These are phyloP conservation scores for Fusarium falciforme DNA, from an alignment of 2,329 filamentous ascomycete species.

Conservation along the genomic window DNA sequence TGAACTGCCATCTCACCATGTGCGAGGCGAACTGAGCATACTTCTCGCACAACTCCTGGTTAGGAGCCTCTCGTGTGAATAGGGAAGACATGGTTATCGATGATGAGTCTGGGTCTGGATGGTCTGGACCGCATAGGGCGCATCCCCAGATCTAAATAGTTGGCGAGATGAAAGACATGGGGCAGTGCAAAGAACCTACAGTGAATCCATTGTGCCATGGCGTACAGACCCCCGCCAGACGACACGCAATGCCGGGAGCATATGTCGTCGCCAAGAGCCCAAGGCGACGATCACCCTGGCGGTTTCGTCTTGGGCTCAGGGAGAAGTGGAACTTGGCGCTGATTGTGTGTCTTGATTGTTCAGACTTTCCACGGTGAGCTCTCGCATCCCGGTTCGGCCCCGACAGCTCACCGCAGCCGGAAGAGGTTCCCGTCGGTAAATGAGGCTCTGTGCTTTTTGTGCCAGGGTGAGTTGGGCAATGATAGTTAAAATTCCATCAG, in stretches of 20 bases:
- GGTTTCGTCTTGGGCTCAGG: constrained; percentile 12
- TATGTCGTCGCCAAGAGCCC: constrained; percentile 39
- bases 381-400: constrained; percentile 13
- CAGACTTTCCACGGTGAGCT: background rate
- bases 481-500: background rate
- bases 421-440: constrained; percentile 8
- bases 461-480: constrained; percentile 14
- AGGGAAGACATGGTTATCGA: constrained; percentile 33
- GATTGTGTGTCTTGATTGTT: constrained; percentile 3
- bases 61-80: constrained; percentile 26
- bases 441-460: constrained; percentile 29
- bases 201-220: constrained; percentile 23
- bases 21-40: constrained; percentile 59
- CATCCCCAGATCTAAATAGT: constrained; percentile 31
- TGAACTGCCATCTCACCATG: constrained; percentile 56
- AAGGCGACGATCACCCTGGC: constrained; percentile 40
- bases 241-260: constrained; percentile 40
- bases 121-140: background rate
- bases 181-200: constrained; percentile 1
- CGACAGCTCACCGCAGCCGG: constrained; percentile 16
- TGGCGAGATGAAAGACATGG: constrained; percentile 2
- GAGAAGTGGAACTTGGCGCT: constrained; percentile 11
- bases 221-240: constrained; percentile 33
- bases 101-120: background rate
- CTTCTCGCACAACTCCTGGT: constrained; percentile 48